phyloP scores from a whole-genome alignment of 257 asterid genomes.

The Cynanchum wilfordii region DNA sequence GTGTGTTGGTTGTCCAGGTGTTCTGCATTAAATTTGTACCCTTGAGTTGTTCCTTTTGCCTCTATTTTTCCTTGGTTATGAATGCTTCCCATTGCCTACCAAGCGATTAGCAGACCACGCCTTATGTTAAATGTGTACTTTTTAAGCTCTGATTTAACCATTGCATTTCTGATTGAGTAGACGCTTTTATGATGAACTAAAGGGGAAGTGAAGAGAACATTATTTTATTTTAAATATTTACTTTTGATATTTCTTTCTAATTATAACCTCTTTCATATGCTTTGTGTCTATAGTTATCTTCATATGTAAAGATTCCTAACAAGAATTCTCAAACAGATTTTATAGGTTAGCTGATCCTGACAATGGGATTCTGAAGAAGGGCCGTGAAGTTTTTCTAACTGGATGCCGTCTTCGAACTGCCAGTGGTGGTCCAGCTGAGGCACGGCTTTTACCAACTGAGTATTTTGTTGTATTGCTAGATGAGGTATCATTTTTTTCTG shows the following conservation, averaged over 20 bases:
- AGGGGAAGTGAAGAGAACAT: neutral
- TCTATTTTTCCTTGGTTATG: neutral
- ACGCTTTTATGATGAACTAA: neutral
- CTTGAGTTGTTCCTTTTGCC: neutral
- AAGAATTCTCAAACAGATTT: conserved; percentile 51
- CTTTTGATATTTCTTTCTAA: neutral
- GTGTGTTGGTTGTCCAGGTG: neutral
- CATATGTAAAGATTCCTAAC: conserved; percentile 22
- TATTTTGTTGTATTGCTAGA: conserved; percentile 74
- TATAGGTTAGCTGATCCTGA: conserved; percentile 70
- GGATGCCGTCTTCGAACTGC: conserved; percentile 88
- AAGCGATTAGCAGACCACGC: neutral
- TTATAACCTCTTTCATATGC: neutral
- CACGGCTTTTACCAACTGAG: conserved; percentile 91
- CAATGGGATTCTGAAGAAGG: conserved; percentile 74
- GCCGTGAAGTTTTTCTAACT: conserved; percentile 79
- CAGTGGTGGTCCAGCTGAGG: conserved; percentile 38
- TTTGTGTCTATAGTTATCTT: neutral
- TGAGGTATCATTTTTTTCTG: conserved; percentile 47
- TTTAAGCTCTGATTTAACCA: neutral
- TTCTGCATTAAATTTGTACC: neutral
- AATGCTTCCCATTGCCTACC: neutral
- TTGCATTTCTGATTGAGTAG: neutral
- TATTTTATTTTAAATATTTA: neutral
- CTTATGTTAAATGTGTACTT: neutral